phyloP scores from a whole-genome alignment of 495 filamentous ascomycete species.

The Bacidia gigantensis region DNA sequence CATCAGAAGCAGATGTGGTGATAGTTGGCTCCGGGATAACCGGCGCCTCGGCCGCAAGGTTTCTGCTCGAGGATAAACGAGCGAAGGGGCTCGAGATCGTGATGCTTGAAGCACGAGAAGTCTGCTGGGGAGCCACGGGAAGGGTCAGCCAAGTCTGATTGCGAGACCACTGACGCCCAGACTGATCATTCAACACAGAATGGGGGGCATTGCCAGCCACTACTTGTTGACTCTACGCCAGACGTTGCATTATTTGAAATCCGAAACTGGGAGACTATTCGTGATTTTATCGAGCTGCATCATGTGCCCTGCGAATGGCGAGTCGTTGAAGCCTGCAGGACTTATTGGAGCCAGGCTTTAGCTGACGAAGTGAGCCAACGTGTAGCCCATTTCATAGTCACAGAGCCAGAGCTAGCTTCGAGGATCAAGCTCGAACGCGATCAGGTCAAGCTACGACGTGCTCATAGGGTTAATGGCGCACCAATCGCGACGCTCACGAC shows the following conservation, averaged over 20 bases:
- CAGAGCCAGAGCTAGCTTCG: constrained; percentile 37
- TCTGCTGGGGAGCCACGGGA: constrained; percentile 71
- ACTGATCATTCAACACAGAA: constrained; percentile 30
- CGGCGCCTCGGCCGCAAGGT: constrained; percentile 50
- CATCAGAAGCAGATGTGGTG: constrained; percentile 44
- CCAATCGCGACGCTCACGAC: constrained; percentile 29
- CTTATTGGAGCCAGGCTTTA: constrained; percentile 35
- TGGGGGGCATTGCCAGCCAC: constrained; percentile 61
- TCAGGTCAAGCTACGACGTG: constrained; percentile 17
- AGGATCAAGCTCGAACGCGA: constrained; percentile 19
- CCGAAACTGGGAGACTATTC: constrained; percentile 39
- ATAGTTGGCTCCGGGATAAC: constrained; percentile 66
- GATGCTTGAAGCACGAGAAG: constrained; percentile 67
- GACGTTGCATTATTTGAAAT: constrained; percentile 52
- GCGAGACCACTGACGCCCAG: background rate
- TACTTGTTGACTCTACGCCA: constrained; percentile 36
- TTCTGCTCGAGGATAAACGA: constrained; percentile 36
- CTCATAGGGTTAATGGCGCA: constrained; percentile 30
- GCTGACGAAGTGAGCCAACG: constrained; percentile 31
- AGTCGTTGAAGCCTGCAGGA: constrained; percentile 35
- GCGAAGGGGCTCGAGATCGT: constrained; percentile 34
- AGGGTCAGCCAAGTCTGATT: constrained; percentile 21
- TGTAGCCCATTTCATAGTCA: constrained; percentile 28
- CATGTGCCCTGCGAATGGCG: constrained; percentile 50
- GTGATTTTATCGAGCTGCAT: constrained; percentile 34